Evolutionary conservation across 495 filamentous ascomycete species (phyloP), one percentile per base, ranked within the genome.

Genomic region (Cudoniella acicularis): DNA sequence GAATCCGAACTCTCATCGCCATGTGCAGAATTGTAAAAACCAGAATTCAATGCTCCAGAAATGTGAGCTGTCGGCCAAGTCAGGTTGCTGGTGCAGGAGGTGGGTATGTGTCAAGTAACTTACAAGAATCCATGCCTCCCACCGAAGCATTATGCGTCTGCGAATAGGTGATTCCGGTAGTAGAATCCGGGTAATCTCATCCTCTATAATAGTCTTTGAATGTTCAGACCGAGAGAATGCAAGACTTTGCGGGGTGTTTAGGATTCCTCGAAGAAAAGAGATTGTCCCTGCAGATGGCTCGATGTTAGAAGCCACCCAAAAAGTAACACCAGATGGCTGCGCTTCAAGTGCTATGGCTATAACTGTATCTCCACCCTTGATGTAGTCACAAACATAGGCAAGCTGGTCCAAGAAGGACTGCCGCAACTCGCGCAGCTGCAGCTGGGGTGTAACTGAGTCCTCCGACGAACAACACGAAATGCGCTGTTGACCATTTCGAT

Each of bases 281-380:
- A 54, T 30, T 21, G 54, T 47, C 2, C 52, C 59, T 25, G 24
- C 41, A 16, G 27, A 47, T 13, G 40, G 22, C 16, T 20, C 52
- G 13, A 1, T 48, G 41, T 72, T 72, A 17, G 57, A 68, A 56
- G 69, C 61, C 25, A 72, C 49, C 63, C 67, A 68, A 30, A 65
- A 67, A 24, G 30, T 52, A 56, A 65, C 59, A 53, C 51, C 43
- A 21, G 49, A 48, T 18, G 48, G 51, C 20, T 27, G 42, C 10
- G 55, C 59, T 60, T 72, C 64, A 10, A 70, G 66, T 48, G 64
- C 69, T 25, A 72, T 64, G 11, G 69, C 66, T 11, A 68, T 72
- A 55, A 67, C 67, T 10, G 68, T 65, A 10, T 52, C 54, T 13
- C 68, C 68, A 2, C 66, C 68, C 52, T 66, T 72, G 2, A 65